phyloP scores from a whole-genome alignment of 257 asterid genomes.

The Eustoma russellianum region DNA sequence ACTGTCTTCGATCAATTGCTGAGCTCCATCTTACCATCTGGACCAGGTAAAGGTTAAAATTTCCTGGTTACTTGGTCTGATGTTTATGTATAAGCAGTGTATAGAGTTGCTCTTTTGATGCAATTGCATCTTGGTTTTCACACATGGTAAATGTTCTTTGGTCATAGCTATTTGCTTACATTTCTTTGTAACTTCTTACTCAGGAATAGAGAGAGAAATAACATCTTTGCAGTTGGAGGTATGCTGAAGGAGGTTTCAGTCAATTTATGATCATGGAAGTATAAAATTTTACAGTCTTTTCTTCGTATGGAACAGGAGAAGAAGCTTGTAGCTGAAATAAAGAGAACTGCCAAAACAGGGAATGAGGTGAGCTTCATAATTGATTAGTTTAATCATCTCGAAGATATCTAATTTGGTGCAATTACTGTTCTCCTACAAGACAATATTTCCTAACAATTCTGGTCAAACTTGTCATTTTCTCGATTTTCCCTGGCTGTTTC shows the following conservation, averaged over 20 bases:
- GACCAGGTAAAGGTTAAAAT: no score
- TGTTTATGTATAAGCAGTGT: no score
- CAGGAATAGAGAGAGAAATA: slow-evolving; percentile 82
- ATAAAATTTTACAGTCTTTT: slow-evolving; percentile 4
- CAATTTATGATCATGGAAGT: neutral
- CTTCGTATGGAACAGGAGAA: slow-evolving; percentile 52
- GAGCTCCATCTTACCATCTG: no score
- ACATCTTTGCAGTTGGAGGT: slow-evolving; percentile 68
- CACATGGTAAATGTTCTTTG: no score
- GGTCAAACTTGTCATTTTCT: neutral
- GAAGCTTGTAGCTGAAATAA: slow-evolving; percentile 86
- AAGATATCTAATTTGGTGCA: neutral
- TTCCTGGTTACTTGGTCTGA: no score
- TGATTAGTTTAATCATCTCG: neutral
- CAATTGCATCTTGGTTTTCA: neutral
- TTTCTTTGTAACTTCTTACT: slow-evolving; percentile 12
- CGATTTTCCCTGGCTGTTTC: slow-evolving; percentile 11
- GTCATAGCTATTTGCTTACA: neutral
- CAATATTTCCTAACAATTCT: neutral
- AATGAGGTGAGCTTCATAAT: slow-evolving; percentile 53
- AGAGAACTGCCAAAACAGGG: slow-evolving; percentile 94
- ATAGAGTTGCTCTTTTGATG: no score
- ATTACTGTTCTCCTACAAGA: neutral
- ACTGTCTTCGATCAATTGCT: no score
- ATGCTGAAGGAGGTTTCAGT: slow-evolving; percentile 8